These are phyloP conservation scores for Kazachstania bromeliacearum DNA, from an alignment of 805 yeast genomes.

Conservation along the genomic window DNA sequence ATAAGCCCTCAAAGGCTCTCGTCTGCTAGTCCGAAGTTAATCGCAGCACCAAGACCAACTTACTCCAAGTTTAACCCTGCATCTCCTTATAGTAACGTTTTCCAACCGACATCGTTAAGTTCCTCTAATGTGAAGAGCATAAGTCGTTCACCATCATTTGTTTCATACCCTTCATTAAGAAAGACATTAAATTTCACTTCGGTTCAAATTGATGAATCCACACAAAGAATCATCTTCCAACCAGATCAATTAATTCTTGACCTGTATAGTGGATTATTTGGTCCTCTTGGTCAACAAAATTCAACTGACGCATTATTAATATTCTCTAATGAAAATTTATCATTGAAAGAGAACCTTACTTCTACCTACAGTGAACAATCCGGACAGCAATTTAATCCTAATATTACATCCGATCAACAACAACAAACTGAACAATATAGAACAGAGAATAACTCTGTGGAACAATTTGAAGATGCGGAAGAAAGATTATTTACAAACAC, in stretches of 20 bases:
- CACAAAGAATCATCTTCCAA: conserved; percentile 13
- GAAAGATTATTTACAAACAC: conserved; percentile 17
- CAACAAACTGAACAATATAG: neutral
- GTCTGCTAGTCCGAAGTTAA: conserved; percentile 2
- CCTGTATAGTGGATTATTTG: conserved; percentile 20
- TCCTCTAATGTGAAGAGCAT: neutral
- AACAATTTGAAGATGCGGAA: conserved; percentile 4
- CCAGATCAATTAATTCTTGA: conserved; percentile 24
- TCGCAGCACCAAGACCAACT: neutral
- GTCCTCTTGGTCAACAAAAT: conserved; percentile 18
- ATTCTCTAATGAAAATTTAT: conserved; percentile 9
- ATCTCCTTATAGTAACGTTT: too few species aligned
- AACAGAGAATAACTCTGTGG: neutral
- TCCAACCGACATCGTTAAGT: neutral
- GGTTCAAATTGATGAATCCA: conserved; percentile 7
- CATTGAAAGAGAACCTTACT: neutral
- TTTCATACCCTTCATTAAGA: conserved; percentile 1
- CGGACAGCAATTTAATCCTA: too few species aligned
- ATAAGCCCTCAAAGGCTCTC: conserved; percentile 1
- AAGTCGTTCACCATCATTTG: conserved; percentile 1
- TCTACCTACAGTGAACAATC: too few species aligned
- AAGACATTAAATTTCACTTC: conserved; percentile 9
- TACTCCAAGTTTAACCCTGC: too few species aligned
- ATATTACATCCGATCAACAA: too few species aligned
- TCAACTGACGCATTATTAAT: conserved; percentile 21